These are phyloP conservation scores for Boletus tylopilopsis DNA, from an alignment of 768 basidiomycete species.

Conservation along the genomic window DNA sequence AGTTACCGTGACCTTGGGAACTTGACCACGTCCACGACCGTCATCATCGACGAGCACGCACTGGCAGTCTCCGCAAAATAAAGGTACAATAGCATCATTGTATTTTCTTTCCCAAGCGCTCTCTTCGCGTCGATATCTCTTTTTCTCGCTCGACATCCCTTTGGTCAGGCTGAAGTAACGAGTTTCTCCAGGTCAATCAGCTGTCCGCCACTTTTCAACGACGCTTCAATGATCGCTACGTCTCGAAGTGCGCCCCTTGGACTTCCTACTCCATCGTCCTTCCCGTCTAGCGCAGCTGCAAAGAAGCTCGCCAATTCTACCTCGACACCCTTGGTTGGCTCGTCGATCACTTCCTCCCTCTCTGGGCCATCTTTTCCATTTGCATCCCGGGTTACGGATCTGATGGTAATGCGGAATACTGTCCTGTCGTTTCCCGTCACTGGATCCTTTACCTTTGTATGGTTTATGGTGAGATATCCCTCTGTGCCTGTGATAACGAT, in stretches of 20 bases:
- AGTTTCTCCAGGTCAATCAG: conserved; percentile 52
- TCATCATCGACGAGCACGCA: too few relatives aligned
- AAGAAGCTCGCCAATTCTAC: conserved; percentile 59
- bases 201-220: conserved; percentile 60
- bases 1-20: too few relatives aligned
- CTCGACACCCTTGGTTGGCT: conserved; percentile 49
- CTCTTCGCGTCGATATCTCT: too few relatives aligned
- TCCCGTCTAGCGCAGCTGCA: conserved; percentile 42
- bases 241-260: conserved; percentile 65
- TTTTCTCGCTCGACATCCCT: too few relatives aligned
- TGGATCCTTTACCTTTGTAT: conserved; percentile 24
- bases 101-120: too few relatives aligned
- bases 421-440: conserved; percentile 21
- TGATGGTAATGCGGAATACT: conserved; percentile 39
- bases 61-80: too few relatives aligned
- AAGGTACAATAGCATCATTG: too few relatives aligned
- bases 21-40: too few relatives aligned
- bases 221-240: conserved; percentile 77
- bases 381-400: conserved; percentile 21
- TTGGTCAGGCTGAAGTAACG: conserved; percentile 12
- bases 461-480: conserved; percentile 54
- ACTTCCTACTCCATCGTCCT: conserved; percentile 53
- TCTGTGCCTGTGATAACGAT: conserved; percentile 55
- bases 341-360: conserved; percentile 46
- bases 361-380: conserved; percentile 27